phyloP scores from a whole-genome alignment of 352 stramenopile species.

The Globisporangium sylvaticum region DNA sequence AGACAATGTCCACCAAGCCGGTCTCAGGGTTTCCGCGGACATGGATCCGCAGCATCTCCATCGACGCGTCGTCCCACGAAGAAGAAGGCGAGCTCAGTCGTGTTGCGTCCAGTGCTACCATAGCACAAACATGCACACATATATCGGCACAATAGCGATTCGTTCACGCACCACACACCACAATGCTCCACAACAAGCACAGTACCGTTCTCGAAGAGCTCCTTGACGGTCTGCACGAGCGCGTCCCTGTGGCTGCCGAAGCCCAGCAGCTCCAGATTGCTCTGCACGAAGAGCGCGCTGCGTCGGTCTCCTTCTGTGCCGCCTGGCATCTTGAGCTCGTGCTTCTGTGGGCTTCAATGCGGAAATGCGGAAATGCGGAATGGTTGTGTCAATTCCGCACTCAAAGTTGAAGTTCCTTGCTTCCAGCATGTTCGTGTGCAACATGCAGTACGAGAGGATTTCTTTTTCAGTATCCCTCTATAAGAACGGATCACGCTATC shows the following conservation, averaged over 20 bases:
- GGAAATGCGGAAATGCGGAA: background rate
- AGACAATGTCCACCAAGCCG: slow-evolving; percentile 58
- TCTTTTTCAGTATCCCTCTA: background rate
- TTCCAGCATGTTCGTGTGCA: slow-evolving; percentile 2
- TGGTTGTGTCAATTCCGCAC: background rate
- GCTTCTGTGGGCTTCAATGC: slow-evolving; percentile 3
- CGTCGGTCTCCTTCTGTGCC: slow-evolving; percentile 14
- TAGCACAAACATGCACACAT: background rate
- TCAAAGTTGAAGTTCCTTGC: background rate
- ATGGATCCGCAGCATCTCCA: slow-evolving; percentile 45
- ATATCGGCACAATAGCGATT: background rate
- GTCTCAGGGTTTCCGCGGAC: slow-evolving; percentile 27
- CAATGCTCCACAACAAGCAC: background rate
- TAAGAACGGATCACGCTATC: slow-evolving; percentile 2
- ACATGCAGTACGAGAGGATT: background rate
- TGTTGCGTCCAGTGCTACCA: slow-evolving; percentile 61
- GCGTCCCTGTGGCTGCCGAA: slow-evolving; percentile 57
- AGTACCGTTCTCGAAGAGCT: slow-evolving; percentile 80
- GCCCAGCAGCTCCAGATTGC: slow-evolving; percentile 71
- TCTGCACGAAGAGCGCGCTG: slow-evolving; percentile 50
- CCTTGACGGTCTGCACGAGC: slow-evolving; percentile 72
- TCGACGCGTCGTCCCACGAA: slow-evolving; percentile 20
- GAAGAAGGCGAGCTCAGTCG: slow-evolving; percentile 10
- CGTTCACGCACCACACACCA: background rate
- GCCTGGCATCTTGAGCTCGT: slow-evolving; percentile 1